These are phyloP conservation scores for Quillaja saponaria DNA, from an alignment of 306 rosid species.

Conservation along the genomic window DNA sequence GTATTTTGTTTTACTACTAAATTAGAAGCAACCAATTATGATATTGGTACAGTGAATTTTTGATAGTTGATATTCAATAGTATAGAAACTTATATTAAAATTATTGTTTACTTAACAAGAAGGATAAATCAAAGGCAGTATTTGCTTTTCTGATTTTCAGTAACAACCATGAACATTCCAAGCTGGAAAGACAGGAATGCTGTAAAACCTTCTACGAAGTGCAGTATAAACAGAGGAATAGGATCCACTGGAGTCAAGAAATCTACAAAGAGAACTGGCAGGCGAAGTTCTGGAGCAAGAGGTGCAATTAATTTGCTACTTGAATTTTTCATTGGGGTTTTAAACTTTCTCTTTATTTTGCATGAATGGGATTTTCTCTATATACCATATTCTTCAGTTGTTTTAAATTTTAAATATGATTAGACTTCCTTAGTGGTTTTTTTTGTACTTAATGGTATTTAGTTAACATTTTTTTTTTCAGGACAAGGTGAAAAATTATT, in stretches of 20 bases:
- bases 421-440: conserved; percentile 13
- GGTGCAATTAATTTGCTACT: conserved; percentile 41
- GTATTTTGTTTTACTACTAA: background rate
- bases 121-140: background rate
- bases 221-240: conserved; percentile 30
- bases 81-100: background rate
- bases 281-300: conserved; percentile 28
- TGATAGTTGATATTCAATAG: background rate
- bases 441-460: conserved; percentile 14
- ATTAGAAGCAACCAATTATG: conserved; percentile 6
- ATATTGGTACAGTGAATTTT: conserved; percentile 20
- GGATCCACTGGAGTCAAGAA: conserved; percentile 37
- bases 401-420: conserved; percentile 9
- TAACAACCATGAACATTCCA: conserved; percentile 44
- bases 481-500: conserved; percentile 39
- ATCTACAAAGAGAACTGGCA: conserved; percentile 37
- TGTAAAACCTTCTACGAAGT: conserved; percentile 38
- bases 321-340: background rate
- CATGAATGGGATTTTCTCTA: conserved; percentile 6
- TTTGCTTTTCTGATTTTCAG: conserved; percentile 26
- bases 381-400: background rate
- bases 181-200: conserved; percentile 32
- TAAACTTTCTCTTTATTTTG: background rate
- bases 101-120: conserved; percentile 5
- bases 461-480: conserved; percentile 12